These are phyloP conservation scores for Obba rivulosa DNA, from an alignment of 768 basidiomycete genomes.

Conservation along the genomic window DNA sequence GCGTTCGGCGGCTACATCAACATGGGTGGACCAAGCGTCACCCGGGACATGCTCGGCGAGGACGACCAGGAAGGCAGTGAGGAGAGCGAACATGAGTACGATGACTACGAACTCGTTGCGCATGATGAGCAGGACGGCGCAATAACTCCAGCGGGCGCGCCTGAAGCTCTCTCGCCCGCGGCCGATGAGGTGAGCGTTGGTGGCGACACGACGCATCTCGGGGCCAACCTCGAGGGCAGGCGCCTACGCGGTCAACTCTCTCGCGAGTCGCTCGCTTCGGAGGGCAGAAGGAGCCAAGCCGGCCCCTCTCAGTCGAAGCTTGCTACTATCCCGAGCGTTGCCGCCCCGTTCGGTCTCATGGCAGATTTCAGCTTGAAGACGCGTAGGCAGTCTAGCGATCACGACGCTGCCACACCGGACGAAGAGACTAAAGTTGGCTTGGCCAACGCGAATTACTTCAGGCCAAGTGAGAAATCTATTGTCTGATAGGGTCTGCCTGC, in stretches of 20 bases:
- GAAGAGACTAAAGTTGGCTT: slow-evolving; percentile 54
- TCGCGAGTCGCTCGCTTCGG: slow-evolving; percentile 8
- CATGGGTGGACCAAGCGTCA: slow-evolving; percentile 50
- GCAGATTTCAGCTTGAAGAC: slow-evolving; percentile 52
- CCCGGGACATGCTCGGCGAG: slow-evolving; percentile 45
- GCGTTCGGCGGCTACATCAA: slow-evolving; percentile 66
- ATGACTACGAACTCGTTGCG: slow-evolving; percentile 9
- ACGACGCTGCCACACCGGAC: slow-evolving; percentile 29
- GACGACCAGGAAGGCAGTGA: slow-evolving; percentile 39
- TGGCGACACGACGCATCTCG: too few species aligned
- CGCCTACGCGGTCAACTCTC: not conserved
- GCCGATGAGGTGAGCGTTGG: not conserved
- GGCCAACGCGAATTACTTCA: slow-evolving; percentile 65
- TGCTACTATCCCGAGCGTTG: slow-evolving; percentile 54
- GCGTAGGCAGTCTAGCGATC: slow-evolving; percentile 12
- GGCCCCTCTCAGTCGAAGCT: slow-evolving; percentile 35
- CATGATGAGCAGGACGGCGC: slow-evolving; percentile 28
- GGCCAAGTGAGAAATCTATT: slow-evolving; percentile 41
- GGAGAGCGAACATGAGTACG: slow-evolving; percentile 21
- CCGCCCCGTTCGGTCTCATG: slow-evolving; percentile 72
- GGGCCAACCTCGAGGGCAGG: not conserved
- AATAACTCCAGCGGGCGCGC: slow-evolving; percentile 9
- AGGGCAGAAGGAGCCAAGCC: slow-evolving; percentile 9
- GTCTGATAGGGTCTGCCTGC: not conserved
- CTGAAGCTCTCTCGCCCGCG: not conserved